A percentile compares a stretch with the other conserved stretches of the same genome.
Conservation (phyloP, 805 yeast species). For the Saccharomycopsis olivae region DNA sequence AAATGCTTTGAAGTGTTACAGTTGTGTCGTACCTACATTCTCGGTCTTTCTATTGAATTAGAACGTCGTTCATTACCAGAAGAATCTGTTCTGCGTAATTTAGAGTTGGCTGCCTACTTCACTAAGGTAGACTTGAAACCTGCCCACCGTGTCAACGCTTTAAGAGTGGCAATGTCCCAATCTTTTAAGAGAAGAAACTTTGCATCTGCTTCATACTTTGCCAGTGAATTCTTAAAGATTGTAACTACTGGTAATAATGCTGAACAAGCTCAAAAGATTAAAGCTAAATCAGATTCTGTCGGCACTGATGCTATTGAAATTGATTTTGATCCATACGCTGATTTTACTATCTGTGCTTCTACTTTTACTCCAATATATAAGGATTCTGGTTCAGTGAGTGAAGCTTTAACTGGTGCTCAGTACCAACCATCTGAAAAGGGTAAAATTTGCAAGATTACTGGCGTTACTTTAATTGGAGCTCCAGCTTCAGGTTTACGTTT, state of each 20-base stretch:
- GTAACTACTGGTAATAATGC: constrained; percentile 69
- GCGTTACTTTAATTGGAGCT: constrained; percentile 74
- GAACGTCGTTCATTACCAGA: constrained; percentile 74
- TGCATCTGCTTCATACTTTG: constrained; percentile 83
- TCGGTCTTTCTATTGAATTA: constrained; percentile 87
- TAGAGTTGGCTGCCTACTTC: constrained; percentile 94
- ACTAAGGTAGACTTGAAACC: constrained; percentile 75
- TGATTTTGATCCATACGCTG: constrained; percentile 87
- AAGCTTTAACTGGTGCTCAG: constrained; percentile 83
- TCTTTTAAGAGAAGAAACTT: constrained; percentile 82
- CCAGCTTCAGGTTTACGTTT: constrained; percentile 82
- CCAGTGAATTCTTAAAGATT: constrained; percentile 67
- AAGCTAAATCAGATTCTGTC: constrained; percentile 65
- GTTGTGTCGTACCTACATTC: constrained; percentile 78
- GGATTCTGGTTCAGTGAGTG: constrained; percentile 57
- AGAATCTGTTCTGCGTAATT: constrained; percentile 66
- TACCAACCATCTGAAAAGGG: constrained; percentile 76
- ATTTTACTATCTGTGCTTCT: constrained; percentile 81
- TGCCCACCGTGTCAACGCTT: constrained; percentile 76
- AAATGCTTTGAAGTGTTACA: constrained; percentile 62
- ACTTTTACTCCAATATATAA: constrained; percentile 83
- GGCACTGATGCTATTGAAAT: constrained; percentile 82
- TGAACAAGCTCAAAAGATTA: constrained; percentile 79
- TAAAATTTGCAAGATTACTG: constrained; percentile 62
- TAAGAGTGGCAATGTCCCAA: constrained; percentile 92